A percentile compares a stretch with the other conserved stretches of the same genome.
Conservation (phyloP, 345 rosid species). For the Gossypium sturtianum region DNA sequence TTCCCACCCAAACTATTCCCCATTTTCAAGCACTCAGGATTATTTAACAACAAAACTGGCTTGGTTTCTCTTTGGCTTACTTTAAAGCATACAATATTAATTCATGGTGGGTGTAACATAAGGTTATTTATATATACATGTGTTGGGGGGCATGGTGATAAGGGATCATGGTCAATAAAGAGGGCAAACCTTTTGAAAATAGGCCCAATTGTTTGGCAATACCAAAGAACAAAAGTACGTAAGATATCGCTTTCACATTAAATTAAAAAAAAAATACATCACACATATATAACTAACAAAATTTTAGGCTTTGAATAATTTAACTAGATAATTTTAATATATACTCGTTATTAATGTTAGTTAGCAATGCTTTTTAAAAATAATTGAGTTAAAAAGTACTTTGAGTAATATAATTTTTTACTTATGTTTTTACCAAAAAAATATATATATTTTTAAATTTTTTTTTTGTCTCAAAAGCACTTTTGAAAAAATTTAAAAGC, state of each 20-base stretch:
- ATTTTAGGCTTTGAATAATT: neutral
- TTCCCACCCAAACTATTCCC: neutral
- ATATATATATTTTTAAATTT: rapidly evolving
- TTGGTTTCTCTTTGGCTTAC: neutral
- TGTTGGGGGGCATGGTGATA: too few species aligned
- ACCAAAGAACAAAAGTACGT: neutral
- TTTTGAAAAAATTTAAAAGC: too few species aligned
- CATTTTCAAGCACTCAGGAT: neutral
- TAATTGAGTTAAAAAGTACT: too few species aligned
- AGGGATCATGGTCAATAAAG: neutral
- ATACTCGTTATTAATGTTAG: too few species aligned
- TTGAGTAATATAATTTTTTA: too few species aligned
- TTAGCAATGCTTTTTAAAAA: too few species aligned
- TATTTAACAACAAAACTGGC: neutral
- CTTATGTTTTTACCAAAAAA: too few species aligned
- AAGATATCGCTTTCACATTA: neutral
- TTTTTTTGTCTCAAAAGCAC: too few species aligned
- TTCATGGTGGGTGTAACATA: neutral
- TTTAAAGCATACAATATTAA: neutral
- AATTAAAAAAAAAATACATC: too few species aligned
- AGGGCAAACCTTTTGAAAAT: neutral
- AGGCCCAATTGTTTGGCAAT: neutral
- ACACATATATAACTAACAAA: too few species aligned
- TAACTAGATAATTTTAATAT: too few species aligned
- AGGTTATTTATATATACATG: neutral